Conservation (phyloP, 345 rosid species). For the Lagerstroemia speciosa region DNA sequence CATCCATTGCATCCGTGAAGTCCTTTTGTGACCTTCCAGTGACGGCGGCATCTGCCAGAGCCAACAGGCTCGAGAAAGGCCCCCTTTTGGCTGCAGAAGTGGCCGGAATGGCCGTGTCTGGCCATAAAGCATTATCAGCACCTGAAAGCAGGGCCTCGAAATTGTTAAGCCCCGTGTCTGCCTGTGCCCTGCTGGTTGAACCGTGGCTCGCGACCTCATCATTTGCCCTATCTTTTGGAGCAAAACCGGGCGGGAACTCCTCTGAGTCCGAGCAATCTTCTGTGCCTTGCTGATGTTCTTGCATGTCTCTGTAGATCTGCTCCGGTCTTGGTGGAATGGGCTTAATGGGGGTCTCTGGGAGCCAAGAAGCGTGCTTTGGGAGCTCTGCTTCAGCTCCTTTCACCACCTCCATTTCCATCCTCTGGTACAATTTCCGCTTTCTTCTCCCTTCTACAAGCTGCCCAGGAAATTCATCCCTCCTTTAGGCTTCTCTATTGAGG, state of each 20-base stretch:
- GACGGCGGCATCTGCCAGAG: conserved; percentile 40
- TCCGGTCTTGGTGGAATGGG: conserved; percentile 21
- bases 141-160: background rate
- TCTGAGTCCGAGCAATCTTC: conserved; percentile 19
- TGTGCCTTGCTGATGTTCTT: conserved; percentile 16
- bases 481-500: background rate
- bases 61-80: conserved; percentile 40
- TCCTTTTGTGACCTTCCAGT: conserved; percentile 6
- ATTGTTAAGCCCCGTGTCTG: conserved; percentile 9
- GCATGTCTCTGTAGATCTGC: conserved; percentile 19
- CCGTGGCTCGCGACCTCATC: conserved; percentile 7
- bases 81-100: conserved; percentile 17
- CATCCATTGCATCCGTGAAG: background rate
- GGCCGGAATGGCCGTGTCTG: conserved; percentile 5
- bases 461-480: background rate
- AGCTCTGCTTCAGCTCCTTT: conserved; percentile 17
- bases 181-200: background rate
- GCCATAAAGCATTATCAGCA: background rate
- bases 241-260: conserved; percentile 21
- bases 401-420: conserved; percentile 28
- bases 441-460: background rate
- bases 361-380: conserved; percentile 28
- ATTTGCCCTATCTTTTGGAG: conserved; percentile 14
- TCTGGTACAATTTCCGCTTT: background rate
- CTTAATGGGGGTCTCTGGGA: conserved; percentile 40